Base-by-base conservation (phyloP, 805 yeast species). In the Cyberlindnera mrakii region DNA sequence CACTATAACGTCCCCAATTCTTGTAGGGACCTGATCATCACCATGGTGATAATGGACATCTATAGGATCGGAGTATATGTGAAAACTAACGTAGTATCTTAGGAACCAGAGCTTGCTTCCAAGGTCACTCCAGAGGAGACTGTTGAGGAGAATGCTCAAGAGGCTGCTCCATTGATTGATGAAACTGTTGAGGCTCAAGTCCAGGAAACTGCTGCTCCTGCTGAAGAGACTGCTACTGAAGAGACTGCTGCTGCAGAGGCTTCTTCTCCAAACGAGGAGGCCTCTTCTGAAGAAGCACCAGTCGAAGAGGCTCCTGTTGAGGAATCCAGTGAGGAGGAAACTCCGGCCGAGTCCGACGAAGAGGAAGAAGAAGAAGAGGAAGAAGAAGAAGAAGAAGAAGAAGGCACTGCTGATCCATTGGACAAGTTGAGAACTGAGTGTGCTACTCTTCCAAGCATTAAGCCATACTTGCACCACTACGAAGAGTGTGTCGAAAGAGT, bases 401-500 rank as follows among this genome's bases (percentile, higher is more conserved):
- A 82, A 46, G 89, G 76, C 58, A 74, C 65, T 32, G 77, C 63
- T 37, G 93, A 85, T 60, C 85, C 74, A 59, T 67, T 78, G 45
- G 93, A 84, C 35, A 73, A 68, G 36, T 64, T 83, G 53, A 76
- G 73, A 60, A 82, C 68, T 53, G 87, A 83, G 62, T 88, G 96
- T 68, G 68, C 79, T 41, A 74, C 79, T 50, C 72, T 82, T 38
- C 74, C 72, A 45, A 76, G 77, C 42, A 86, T 95, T 68, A 74
- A 80, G 54, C 80, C 80, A 53, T 77, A 74, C 65, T 75, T 78
- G 60, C 96, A 90, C 69, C 97, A 90, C 69, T 89, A 83, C 70
- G 81, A 83, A 50, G 96, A 91, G 68, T 91, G 99, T 77, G 81
- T 80, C 46, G 97, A 85, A 70, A 87, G 97, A 74, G 98, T 91